Base-by-base conservation (phyloP, 768 basidiomycete genomes). In the Kwoniella botswanensis region DNA sequence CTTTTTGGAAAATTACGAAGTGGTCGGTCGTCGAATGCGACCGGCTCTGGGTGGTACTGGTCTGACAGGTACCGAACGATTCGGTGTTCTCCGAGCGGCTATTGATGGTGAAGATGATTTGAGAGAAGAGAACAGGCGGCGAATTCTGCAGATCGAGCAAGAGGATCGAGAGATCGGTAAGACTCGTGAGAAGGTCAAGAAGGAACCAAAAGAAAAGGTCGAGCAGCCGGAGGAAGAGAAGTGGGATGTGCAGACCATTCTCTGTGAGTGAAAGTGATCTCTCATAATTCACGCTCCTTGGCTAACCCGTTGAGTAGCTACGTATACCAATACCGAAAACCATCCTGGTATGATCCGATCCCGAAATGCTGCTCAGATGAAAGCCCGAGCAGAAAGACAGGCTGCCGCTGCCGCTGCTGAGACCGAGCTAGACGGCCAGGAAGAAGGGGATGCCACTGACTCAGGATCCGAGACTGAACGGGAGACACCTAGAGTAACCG, bases 221-320 rank as follows among this genome's bases (percentile, higher is more conserved):
- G 88, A 59, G 88, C 89, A 75, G 88, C 64, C 74, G 26, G 89
- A 91, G 74, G 90, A 91, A 73, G 76, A 82, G 42, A 82, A 84
- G 68, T 99, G 97, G 97, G 97, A 99, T 81, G 95, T 93, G 71
- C 95, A 99, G 83, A 97, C 94, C 1, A 92, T 99, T 50, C 86
- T 99, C 2, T 90, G 96, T 96, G 82, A 82, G 92, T 87, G 13
- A 9, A 9, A 13, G 3, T 43, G 17, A n/a, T 41, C 17, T 21
- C 17, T 11, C 18, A 9, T 13, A 21, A 7, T 55, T 43, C 15
- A 13, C 18, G 53, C 24, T 52, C 41, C 3, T 61, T n/a, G 21
- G 26, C 50, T 54, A 35, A 63, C 15, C 29, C 57, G 26, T 26
- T 42, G 7, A 12, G 21, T 79, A 97, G 96, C 92, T 10, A 98